These are phyloP conservation scores for Calonectria fujianensis DNA, from an alignment of 2,329 filamentous ascomycete species.

Conservation along the genomic window DNA sequence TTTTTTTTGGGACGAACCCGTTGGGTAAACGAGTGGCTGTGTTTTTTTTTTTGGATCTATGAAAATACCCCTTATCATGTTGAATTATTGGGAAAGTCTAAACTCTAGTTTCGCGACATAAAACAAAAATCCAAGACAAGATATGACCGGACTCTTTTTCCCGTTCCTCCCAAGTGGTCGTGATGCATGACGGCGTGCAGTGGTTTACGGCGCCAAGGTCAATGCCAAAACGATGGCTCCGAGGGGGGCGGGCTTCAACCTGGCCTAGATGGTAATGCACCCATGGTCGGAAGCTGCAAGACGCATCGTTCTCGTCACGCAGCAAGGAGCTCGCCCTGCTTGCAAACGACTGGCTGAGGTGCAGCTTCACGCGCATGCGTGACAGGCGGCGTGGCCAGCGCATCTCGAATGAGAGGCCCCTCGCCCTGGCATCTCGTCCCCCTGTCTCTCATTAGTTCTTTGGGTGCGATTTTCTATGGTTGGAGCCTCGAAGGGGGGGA, in stretches of 20 bases:
- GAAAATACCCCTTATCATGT: conserved; percentile 51
- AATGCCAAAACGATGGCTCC: conserved; percentile 26
- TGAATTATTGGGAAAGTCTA: conserved; percentile 44
- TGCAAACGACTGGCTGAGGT: conserved; percentile 37
- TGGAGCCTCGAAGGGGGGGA: conserved; percentile 31
- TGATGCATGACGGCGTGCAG: conserved; percentile 29
- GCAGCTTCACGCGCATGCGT: conserved; percentile 28
- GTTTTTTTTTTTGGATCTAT: conserved; percentile 43
- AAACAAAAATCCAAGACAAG: conserved; percentile 11
- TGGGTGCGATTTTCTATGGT: conserved; percentile 37
- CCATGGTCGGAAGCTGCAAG: conserved; percentile 13
- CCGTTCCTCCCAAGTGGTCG: conserved; percentile 29
- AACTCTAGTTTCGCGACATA: conserved; percentile 46
- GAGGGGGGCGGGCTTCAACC: background rate
- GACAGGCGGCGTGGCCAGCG: conserved; percentile 30
- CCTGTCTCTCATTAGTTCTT: background rate
- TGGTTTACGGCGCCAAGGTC: background rate
- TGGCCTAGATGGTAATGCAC: conserved; percentile 26
- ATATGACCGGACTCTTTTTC: conserved; percentile 41
- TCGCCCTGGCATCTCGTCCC: background rate
- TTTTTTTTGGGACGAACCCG: conserved; percentile 21
- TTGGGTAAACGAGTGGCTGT: conserved; percentile 43
- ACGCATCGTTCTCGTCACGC: conserved; percentile 27
- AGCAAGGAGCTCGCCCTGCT: conserved; percentile 28
- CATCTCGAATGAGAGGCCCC: conserved; percentile 19